Base-by-base conservation (phyloP, 2,329 filamentous ascomycete species). In the Cytospora piceicola region DNA sequence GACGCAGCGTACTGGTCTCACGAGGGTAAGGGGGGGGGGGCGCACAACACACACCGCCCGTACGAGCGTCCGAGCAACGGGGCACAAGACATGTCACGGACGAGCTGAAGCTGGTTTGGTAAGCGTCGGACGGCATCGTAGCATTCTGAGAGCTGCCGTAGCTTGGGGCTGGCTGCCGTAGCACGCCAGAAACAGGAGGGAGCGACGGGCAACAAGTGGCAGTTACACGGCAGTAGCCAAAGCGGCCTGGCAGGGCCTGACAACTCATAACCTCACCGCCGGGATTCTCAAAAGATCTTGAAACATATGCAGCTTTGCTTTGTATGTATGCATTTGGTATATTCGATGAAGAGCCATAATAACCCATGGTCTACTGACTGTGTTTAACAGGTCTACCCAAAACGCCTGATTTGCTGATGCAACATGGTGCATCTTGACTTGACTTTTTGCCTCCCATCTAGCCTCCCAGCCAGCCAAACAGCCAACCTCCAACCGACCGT, bases 111-210 rank as follows among this genome's bases (percentile, higher is more conserved):
- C 34, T 36, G 34, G 34, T 20, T 42, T 42, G 39, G 39, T 36
- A n/a, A 49, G n/a, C 24, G 46, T 49, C n/a, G n/a, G 46, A 49
- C 46, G n/a, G 46, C 46, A 22, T 49, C 46, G 46, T 49, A 49
- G 46, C 46, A 49, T 49, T 49, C n/a, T 20, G 20, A 42, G 20
- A 42, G 15, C 39, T 42, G 39, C 39, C 39, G 39, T 42, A 42
- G 39, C 39, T 42, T 6, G 39, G 39, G 27, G 27, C 27, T 29
- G 27, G n/a, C 46, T 49, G 46, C 22, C 12, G 46, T 49, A 49
- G 46, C 14, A 49, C 46, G n/a, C 22, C 46, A 22, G 14, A 36
- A 49, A 14, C 46, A 49, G 24, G n/a, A 49, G 46, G 46, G 22
- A 22, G 46, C 46, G 8, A 49, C 46, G 46, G 32, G n/a, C 46